Conservation (phyloP, 129 eudicot genomes). For the Flaveria ramosissima region DNA sequence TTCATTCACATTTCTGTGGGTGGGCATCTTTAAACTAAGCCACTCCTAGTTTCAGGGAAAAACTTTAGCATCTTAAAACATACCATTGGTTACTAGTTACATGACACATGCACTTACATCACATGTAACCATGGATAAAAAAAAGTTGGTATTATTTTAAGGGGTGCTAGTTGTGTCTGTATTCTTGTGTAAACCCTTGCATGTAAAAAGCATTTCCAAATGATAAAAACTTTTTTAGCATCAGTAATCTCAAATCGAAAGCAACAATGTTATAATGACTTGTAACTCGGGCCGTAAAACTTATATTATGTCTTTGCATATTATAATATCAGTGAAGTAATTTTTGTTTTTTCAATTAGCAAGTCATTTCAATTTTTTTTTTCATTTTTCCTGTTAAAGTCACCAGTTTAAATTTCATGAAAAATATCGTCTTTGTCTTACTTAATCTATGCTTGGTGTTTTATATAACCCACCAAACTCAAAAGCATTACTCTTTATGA, state of each 20-base stretch:
- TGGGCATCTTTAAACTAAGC: slow-evolving; percentile 29
- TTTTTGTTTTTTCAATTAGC: slow-evolving; percentile 4
- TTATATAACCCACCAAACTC: slow-evolving; percentile 18
- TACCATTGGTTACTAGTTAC: slow-evolving; percentile 12
- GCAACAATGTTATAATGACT: neutral
- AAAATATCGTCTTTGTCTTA: slow-evolving; percentile 2
- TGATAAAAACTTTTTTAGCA: neutral
- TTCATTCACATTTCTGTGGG: slow-evolving; percentile 46
- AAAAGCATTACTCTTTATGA: slow-evolving; percentile 28
- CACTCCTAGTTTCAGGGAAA: slow-evolving; percentile 20
- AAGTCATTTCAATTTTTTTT: neutral
- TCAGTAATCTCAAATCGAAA: neutral
- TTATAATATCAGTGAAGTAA: neutral
- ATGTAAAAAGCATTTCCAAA: neutral
- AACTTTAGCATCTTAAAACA: neutral
- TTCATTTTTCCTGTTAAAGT: no score
- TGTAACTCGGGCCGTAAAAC: slow-evolving; percentile 3
- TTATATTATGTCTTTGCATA: neutral
- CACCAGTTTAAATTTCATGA: neutral
- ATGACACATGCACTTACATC: slow-evolving; percentile 43
- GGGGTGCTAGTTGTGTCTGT: neutral
- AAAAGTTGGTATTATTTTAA: neutral
- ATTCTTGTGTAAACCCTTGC: neutral
- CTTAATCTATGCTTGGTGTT: neutral
- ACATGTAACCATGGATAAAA: slow-evolving; percentile 7